Base-by-base conservation (phyloP, 73 alveolate species). In the Paramecium octaurelia region DNA sequence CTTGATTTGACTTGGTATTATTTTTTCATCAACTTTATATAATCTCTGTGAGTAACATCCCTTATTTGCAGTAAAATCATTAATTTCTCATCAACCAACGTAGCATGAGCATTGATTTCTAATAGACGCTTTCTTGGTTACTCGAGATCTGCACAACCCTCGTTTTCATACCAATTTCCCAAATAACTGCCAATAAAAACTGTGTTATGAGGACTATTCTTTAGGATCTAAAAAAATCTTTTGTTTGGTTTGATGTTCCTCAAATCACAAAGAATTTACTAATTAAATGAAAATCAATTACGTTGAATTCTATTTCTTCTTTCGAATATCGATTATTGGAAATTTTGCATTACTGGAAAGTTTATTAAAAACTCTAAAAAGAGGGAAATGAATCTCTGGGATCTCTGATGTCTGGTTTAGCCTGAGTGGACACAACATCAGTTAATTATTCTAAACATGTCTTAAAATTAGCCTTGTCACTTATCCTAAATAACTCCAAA, bases 1-100 rank as follows among this genome's bases (percentile, higher is more conserved):
- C 16, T 80, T 14, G 91, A 80, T 80, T 46, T 80, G 3, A 42
- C 91, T 24, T 80, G 6, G 14, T 44, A 48, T n/a, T 9, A 40
- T 80, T 80, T 31, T 44, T 46, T 80, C 73, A 80, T 44, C 10
- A 35, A 42, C 3, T 44, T 80, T 5, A 80, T 80, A 48, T 80
- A 80, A 42, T 80, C 91, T 20, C 91, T 5, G 44, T 80, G 91
- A 1, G 91, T 80, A 0, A 80, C 91, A 80, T 80, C 91, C 14
- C 91, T 80, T 10, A 80, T 43, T 80, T 80, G 44, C 3, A 80
- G 24, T 18, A 80, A 44, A 20, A 80, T 35, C 46, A 42, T 80
- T 11, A 80, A 34, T 80, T 23, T 80, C 21, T 80, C 73, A 24
- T 80, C 91, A 44, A 80, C 34, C 3, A 80, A 16, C 2, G 77